phyloP scores from a whole-genome alignment of 1,284 basidiomycete species.

The Boletellus sp. region DNA sequence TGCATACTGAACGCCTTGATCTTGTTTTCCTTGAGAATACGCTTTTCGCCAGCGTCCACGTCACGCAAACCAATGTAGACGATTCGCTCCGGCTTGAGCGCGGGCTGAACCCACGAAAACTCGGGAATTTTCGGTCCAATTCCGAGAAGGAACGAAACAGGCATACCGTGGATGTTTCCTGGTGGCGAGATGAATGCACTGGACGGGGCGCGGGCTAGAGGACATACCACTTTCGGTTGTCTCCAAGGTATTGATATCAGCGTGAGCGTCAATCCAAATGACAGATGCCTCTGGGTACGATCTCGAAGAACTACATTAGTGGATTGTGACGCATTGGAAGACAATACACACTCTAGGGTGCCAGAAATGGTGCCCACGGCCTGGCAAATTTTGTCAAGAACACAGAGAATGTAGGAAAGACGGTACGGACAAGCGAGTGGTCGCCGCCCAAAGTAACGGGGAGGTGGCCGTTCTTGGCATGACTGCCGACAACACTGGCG shows the following conservation, averaged over 20 bases:
- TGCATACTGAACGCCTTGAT: conserved; percentile 99
- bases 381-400: conserved; percentile 36
- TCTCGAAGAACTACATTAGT: conserved; percentile 37
- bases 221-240: conserved; percentile 75
- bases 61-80: conserved; percentile 97
- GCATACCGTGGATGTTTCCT: conserved; percentile 98
- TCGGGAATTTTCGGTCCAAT: conserved; percentile 53
- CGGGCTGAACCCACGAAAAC: conserved; percentile 81
- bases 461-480: conserved; percentile 76
- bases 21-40: conserved; percentile 79
- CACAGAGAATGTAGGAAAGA: conserved; percentile 2
- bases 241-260: conserved; percentile 92
- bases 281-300: conserved; percentile 75
- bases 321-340: background rate
- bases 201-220: background rate
- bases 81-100: conserved; percentile 68
- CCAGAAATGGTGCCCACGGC: conserved; percentile 92
- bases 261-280: conserved; percentile 92
- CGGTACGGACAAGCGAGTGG: conserved; percentile 76
- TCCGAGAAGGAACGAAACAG: conserved; percentile 91
- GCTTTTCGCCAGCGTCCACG: conserved; percentile 87
- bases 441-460: conserved; percentile 96
- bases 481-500: conserved; percentile 70
- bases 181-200: conserved; percentile 7
- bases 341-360: conserved; percentile 58